Percentiles rank a stretch among this genome's conserved stretches.
These are phyloP conservation scores for Lenwebbia sp. DNA, from an alignment of 345 rosid genomes.

Conservation along the genomic window DNA sequence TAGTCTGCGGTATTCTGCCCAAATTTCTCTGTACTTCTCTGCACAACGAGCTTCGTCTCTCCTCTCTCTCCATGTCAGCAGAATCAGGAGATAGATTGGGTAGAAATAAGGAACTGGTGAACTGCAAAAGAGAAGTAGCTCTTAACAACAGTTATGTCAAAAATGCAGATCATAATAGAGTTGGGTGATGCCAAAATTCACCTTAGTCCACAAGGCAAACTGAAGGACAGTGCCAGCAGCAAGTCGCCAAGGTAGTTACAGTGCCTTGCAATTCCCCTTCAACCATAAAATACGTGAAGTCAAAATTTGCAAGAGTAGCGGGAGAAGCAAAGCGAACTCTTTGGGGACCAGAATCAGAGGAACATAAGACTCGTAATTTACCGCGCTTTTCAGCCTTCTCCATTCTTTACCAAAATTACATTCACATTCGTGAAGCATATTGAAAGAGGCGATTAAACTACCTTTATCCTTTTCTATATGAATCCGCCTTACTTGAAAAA, in stretches of 20 bases:
- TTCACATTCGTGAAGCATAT: background rate
- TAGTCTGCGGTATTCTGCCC: slow-evolving; percentile 67
- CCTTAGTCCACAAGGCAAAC: slow-evolving; percentile 91
- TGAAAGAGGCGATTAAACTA: background rate
- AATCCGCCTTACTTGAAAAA: background rate
- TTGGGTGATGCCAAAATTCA: slow-evolving; percentile 1
- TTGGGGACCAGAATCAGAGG: background rate
- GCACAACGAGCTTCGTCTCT: slow-evolving; percentile 89
- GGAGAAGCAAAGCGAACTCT: background rate
- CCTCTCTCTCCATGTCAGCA: slow-evolving; percentile 84
- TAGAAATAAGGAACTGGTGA: slow-evolving; percentile 78
- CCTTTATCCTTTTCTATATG: background rate
- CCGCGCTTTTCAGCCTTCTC: background rate
- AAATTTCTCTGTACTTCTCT: slow-evolving; percentile 70
- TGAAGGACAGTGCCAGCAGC: slow-evolving; percentile 83
- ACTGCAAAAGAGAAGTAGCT: slow-evolving; percentile 22
- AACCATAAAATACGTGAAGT: background rate
- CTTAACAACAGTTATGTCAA: background rate
- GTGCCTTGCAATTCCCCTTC: slow-evolving; percentile 95
- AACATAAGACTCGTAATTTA: background rate
- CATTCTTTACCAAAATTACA: background rate
- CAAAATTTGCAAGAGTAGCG: background rate
- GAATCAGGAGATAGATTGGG: slow-evolving; percentile 74
- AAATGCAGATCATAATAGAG: background rate
- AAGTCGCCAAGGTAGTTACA: slow-evolving; percentile 93